Base-by-base conservation (phyloP, 2,329 filamentous ascomycete genomes). In the Verticillium dahliae region DNA sequence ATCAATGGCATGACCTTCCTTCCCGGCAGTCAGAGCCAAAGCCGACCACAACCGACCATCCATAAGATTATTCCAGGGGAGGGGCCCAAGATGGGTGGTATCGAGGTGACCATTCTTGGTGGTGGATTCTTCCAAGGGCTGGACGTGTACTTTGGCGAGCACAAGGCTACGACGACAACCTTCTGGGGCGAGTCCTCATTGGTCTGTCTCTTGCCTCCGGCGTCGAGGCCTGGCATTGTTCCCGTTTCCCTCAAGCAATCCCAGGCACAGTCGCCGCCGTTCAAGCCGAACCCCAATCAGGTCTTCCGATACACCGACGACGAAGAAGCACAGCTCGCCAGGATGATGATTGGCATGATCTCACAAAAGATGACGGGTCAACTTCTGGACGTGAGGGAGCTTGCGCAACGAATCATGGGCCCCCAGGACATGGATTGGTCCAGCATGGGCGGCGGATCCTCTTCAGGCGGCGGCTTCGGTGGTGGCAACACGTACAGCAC, bases 51-150 rank as follows among this genome's bases (percentile, higher is more conserved):
- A 11, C 79, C 83, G 2, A 85, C 88, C 18, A 94, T 96, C 27
- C 88, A 91, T 71, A 94, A 93, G 72, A 82, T 97, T 64, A 91
- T 95, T 39, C 92, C 93, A 0, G 84, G 83, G 35, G 90, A 96
- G 73, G 92, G 92, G 0, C 90, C 92, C 6, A 90, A 88, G 62
- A 86, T 85, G 39, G 92, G 92, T 62, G 92, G 92, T 52, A 92
- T 91, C 59, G 92, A 97, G 72, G 91, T 97, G 3, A 94, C 91
- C 0, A 85, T 95, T 61, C 80, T 96, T 9, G 92, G 93, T 18
- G 90, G 87, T 65, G 86, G 88, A 14, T 96, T 97, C 72, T 88
- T 87, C 65, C 88, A 84, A 64, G 90, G 74, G 1, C 82, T 96
- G 64, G 90, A 93, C 65, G 90, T 97, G 60, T 90, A 92, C 74